These are phyloP conservation scores for Sugiyamaella novakii DNA, from an alignment of 1,139 yeast genomes.

Conservation along the genomic window DNA sequence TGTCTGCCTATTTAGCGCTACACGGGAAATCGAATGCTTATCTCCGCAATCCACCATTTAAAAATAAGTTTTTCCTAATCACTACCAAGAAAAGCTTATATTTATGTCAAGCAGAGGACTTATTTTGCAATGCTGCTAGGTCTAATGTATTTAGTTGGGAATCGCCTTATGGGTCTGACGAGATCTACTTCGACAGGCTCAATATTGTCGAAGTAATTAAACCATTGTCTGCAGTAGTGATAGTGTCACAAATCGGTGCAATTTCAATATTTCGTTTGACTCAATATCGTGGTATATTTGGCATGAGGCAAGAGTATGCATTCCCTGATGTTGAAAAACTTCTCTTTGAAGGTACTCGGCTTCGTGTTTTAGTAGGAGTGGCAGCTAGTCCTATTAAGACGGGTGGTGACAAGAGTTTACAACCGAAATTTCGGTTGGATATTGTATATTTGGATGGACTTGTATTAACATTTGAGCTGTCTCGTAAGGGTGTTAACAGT, in stretches of 20 bases:
- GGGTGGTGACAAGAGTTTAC: slow-evolving; percentile 9
- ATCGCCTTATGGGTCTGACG: slow-evolving; percentile 38
- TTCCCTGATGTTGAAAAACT: slow-evolving; percentile 41
- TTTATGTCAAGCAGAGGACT: slow-evolving; percentile 52
- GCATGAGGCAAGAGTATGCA: slow-evolving; percentile 62
- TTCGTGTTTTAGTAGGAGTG: slow-evolving; percentile 30
- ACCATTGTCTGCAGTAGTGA: slow-evolving; percentile 55
- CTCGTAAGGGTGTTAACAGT: slow-evolving; percentile 3
- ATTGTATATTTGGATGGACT: slow-evolving; percentile 30
- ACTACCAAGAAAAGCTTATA: slow-evolving; percentile 37
- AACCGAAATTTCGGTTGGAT: slow-evolving; percentile 21
- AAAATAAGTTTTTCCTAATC: slow-evolving; percentile 52
- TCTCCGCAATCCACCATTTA: slow-evolving; percentile 49
- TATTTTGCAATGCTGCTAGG: slow-evolving; percentile 57
- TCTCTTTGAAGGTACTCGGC: slow-evolving; percentile 23
- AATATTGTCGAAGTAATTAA: slow-evolving; percentile 57
- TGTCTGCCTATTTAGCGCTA: slow-evolving; percentile 12
- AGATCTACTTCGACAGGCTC: slow-evolving; percentile 55
- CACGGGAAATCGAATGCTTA: slow-evolving; percentile 18
- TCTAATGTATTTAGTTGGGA: slow-evolving; percentile 49
- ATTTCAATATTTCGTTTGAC: slow-evolving; percentile 61
- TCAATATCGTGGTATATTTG: slow-evolving; percentile 55
- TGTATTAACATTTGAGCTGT: slow-evolving; percentile 27
- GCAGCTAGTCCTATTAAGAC: slow-evolving; percentile 27
- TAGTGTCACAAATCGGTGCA: slow-evolving; percentile 62